Percentiles rank a stretch among this genome's conserved stretches.
phyloP scores from a whole-genome alignment of 257 asterid species.

The Gentiana straminea region DNA sequence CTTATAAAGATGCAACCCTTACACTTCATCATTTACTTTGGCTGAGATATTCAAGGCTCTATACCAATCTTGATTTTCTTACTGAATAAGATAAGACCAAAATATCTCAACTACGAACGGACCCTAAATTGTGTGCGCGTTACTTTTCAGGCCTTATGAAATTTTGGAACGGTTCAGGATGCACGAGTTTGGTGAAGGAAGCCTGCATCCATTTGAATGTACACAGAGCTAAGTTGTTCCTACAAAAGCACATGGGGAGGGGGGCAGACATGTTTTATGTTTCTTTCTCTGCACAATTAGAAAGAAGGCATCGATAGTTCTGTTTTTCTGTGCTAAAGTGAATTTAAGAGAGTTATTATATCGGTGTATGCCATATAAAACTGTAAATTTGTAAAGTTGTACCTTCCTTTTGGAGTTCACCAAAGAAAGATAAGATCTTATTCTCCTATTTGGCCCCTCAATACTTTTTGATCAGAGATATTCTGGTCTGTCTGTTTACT shows the following conservation, averaged over 20 bases:
- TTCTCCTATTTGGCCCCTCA: too few species aligned
- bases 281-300: not conserved
- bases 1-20: too few species aligned
- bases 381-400: too few species aligned
- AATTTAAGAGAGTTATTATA: too few species aligned
- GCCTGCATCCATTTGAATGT: constrained; percentile 92
- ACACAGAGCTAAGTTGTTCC: constrained; percentile 54
- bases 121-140: not conserved
- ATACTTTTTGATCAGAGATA: too few species aligned
- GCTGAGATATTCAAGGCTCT: not conserved
- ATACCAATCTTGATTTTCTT: not conserved
- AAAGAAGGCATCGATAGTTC: too few species aligned
- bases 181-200: constrained; percentile 88
- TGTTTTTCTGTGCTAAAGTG: too few species aligned
- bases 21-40: not conserved
- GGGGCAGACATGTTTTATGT: not conserved
- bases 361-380: too few species aligned
- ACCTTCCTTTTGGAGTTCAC: too few species aligned
- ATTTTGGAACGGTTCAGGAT: constrained; percentile 76
- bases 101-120: not conserved
- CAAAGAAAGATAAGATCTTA: too few species aligned
- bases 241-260: constrained; percentile 1
- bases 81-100: not conserved
- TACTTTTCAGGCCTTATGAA: constrained; percentile 70
- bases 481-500: too few species aligned